Evolutionary conservation across 768 basidiomycete genomes (phyloP).

Genomic region (Russula brevipes): DNA sequence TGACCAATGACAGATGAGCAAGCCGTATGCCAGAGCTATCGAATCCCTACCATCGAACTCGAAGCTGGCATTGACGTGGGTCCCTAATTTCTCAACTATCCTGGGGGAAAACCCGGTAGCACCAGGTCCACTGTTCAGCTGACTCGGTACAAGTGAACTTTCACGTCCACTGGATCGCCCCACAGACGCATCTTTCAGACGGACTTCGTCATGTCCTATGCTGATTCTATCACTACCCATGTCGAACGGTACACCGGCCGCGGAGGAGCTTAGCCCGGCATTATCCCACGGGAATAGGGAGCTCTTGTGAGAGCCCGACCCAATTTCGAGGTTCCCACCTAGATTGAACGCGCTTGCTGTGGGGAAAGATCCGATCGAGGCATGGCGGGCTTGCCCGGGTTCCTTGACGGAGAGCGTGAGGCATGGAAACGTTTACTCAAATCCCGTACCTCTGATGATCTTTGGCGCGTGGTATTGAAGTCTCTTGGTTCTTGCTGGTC

Average conservation of each 20-base stretch:
- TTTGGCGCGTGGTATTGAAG: slow-evolving; percentile 31
- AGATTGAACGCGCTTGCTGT: slow-evolving; percentile 46
- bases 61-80: slow-evolving; percentile 54
- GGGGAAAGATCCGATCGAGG: slow-evolving; percentile 51
- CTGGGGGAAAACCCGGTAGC: slow-evolving; percentile 49
- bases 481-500: background rate
- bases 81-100: slow-evolving; percentile 33
- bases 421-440: background rate
- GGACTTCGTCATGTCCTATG: slow-evolving; percentile 49
- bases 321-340: slow-evolving; percentile 35
- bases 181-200: slow-evolving; percentile 47
- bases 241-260: slow-evolving; percentile 36
- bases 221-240: slow-evolving; percentile 41
- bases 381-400: slow-evolving; percentile 78
- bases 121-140: slow-evolving; percentile 31
- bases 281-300: slow-evolving; percentile 83
- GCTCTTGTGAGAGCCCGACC: slow-evolving; percentile 56
- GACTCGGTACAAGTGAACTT: slow-evolving; percentile 42
- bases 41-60: slow-evolving; percentile 54
- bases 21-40: slow-evolving; percentile 17
- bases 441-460: slow-evolving; percentile 55
- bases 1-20: background rate
- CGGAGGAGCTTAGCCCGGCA: slow-evolving; percentile 60
- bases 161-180: slow-evolving; percentile 45
- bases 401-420: slow-evolving; percentile 45